Evolutionary conservation across 2,329 filamentous ascomycete species (phyloP), one percentile per base, ranked within the genome.

Genomic region (Xylaria sp.): DNA sequence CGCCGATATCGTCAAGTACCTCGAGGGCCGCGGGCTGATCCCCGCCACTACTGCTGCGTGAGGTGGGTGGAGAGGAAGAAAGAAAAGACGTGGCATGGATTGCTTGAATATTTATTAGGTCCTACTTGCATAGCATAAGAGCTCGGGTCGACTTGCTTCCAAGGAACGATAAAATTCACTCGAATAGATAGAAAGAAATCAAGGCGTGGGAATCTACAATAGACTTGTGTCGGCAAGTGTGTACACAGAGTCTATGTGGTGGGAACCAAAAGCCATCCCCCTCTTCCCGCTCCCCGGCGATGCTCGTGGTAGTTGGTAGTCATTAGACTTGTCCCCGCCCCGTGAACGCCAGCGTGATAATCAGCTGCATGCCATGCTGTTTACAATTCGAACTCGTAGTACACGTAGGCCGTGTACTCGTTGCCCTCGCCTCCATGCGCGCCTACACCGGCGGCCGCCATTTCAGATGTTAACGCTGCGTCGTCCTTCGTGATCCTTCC

Each of bases 321-420:
- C 34, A 19, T 17, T 13, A n/a, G 48, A 58, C 48, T 47, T 34
- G 42, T n/a, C n/a, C 54, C 52, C 50, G 37, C 58, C 29, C 48
- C 50, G 26, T 29, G 44, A 44, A 57, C 56, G 56, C 54, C 53
- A 45, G 46, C 43, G 52, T 51, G 29, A 47, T 45, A 48, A 50
- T 50, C 48, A 57, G 45, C 48, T 43, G 39, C 39, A 40, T 38
- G 49, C n/a, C 47, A 19, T 47, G 50, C 45, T 51, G 26, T 59
- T 60, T 68, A 70, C 50, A 97, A 86, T 69, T 94, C 90, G 70
- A 97, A 90, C 71, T 96, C 91, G 75, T 97, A 99, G 78, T 92
- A 97, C 69, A 97, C 94, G 74, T 95, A 99, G 39, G 94, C 89
- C 56, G 91, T 94, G 77, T 97, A 99, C 72, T 97, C 92, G 63